These are phyloP conservation scores for Penicillium fimorum DNA, from an alignment of 495 filamentous ascomycete genomes.

Conservation along the genomic window DNA sequence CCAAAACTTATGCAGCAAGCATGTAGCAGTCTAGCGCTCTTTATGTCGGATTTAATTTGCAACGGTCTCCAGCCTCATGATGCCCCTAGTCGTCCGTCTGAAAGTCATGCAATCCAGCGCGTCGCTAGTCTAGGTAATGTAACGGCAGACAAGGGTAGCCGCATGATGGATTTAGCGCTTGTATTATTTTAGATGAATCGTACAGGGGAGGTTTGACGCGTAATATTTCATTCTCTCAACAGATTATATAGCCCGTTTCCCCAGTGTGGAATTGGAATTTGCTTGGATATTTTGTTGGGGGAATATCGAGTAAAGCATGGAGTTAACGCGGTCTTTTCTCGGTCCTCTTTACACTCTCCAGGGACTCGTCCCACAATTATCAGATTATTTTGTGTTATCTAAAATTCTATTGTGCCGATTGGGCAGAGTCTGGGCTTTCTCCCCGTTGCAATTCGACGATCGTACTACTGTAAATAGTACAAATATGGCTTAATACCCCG, in stretches of 20 bases:
- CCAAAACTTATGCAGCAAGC: constrained; percentile 23
- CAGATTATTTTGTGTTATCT: not conserved
- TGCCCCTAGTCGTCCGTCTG: constrained; percentile 16
- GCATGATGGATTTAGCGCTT: constrained; percentile 19
- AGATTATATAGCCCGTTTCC: not conserved
- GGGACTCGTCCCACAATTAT: not conserved
- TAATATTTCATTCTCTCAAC: constrained; percentile 6
- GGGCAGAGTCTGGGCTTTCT: not conserved
- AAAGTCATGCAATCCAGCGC: constrained; percentile 16
- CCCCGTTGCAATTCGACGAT: not conserved
- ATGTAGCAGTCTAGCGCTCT: constrained; percentile 20
- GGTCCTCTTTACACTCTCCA: constrained; percentile 1
- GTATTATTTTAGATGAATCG: constrained; percentile 12
- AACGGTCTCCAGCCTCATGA: constrained; percentile 19
- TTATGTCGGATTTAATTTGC: constrained; percentile 21
- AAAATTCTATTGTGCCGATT: not conserved
- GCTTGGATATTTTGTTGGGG: not conserved
- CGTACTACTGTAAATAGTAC: not conserved
- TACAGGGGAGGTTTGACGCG: constrained; percentile 13
- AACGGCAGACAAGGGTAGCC: constrained; percentile 12
- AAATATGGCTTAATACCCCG: not conserved
- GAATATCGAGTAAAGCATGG: constrained; percentile 3
- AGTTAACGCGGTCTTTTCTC: constrained; percentile 27
- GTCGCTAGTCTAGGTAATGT: constrained; percentile 13
- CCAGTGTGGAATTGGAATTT: not conserved